Evolutionary conservation across 2,329 filamentous ascomycete species (phyloP).

Genomic region (Colletotrichum sp.): DNA sequence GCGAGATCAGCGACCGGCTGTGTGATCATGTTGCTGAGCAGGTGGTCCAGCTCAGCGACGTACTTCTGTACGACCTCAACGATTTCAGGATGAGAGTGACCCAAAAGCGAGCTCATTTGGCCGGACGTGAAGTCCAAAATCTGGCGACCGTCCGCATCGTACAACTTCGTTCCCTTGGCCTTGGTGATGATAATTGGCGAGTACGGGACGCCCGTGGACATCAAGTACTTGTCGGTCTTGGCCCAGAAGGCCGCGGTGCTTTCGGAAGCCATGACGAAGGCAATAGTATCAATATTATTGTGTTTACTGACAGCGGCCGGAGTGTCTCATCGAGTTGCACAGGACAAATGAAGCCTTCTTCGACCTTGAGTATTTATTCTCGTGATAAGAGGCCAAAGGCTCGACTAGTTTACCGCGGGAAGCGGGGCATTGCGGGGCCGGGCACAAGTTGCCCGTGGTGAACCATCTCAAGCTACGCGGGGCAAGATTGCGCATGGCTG

Average conservation of each 20-base stretch:
- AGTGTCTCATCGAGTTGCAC: not conserved
- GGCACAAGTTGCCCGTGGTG: not conserved
- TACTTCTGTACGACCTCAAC: constrained; percentile 53
- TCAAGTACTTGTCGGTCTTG: constrained; percentile 42
- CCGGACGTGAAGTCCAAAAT: constrained; percentile 65
- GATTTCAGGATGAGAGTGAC: constrained; percentile 62
- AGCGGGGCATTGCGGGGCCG: not conserved
- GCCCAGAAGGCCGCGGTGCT: constrained; percentile 30
- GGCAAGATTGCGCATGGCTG: no score
- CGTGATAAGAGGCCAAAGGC: not conserved
- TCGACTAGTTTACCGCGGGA: constrained; percentile 4
- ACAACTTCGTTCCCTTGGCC: constrained; percentile 49
- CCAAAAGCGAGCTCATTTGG: constrained; percentile 62
- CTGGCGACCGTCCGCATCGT: constrained; percentile 41
- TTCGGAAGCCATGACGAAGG: not conserved
- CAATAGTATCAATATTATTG: not conserved
- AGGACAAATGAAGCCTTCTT: not conserved
- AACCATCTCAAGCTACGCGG: no score
- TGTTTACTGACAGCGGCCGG: no score
- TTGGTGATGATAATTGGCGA: constrained; percentile 44
- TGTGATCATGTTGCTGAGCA: constrained; percentile 61
- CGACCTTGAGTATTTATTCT: not conserved
- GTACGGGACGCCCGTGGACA: constrained; percentile 45
- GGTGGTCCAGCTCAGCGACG: constrained; percentile 56
- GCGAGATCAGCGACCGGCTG: constrained; percentile 58